Evolutionary conservation across 2,329 filamentous ascomycete species (phyloP).

Genomic region (Talaromyces sp.): DNA sequence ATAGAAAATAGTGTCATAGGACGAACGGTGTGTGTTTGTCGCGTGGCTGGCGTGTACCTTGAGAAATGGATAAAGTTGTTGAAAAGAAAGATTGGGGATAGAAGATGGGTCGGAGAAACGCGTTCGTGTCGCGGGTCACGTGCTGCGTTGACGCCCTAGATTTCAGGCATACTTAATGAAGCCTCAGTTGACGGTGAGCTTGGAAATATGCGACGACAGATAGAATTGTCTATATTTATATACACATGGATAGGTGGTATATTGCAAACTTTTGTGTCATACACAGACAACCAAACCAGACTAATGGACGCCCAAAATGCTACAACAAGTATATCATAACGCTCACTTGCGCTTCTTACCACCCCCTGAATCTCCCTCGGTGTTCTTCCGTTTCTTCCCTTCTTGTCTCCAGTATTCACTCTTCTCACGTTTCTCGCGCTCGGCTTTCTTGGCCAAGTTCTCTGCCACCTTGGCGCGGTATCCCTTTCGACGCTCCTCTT

Average conservation of each 20-base stretch:
- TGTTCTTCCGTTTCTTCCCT: conserved; percentile 71
- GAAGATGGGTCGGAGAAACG: conserved; percentile 1
- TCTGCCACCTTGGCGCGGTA: conserved; percentile 82
- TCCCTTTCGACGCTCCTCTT: conserved; percentile 79
- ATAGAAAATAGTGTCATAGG: background rate
- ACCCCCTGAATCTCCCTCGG: conserved; percentile 53
- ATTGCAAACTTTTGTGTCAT: conserved; percentile 17
- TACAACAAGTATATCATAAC: background rate
- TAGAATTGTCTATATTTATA: background rate
- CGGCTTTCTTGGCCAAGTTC: conserved; percentile 78
- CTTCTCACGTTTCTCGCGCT: conserved; percentile 84
- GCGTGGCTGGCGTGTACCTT: background rate
- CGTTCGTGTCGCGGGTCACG: conserved; percentile 19
- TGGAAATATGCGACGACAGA: background rate
- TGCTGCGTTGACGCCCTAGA: conserved; percentile 8
- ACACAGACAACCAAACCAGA: background rate
- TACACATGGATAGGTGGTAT: background rate
- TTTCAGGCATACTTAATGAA: background rate
- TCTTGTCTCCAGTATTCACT: conserved; percentile 92
- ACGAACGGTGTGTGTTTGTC: background rate
- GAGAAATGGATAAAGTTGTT: background rate
- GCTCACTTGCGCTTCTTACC: conserved; percentile 48
- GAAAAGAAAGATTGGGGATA: background rate
- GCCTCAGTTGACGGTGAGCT: background rate
- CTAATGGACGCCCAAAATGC: conserved; percentile 17